Conservation (phyloP, 768 basidiomycete species). For the Suillus fuscotomentosus region DNA sequence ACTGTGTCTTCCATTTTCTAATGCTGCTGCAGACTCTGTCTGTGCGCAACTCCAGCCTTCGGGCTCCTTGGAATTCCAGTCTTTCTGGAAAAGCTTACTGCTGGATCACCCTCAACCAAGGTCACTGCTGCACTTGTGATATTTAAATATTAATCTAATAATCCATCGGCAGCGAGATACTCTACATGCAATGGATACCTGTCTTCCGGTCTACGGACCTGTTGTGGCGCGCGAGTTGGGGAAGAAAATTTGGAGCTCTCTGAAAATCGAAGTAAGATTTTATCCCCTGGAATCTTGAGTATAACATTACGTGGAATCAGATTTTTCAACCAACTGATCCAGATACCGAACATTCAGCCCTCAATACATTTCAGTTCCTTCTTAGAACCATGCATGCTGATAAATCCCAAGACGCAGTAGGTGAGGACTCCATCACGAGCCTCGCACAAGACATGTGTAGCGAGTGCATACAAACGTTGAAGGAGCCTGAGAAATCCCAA, state of each 20-base stretch:
- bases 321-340: constrained; percentile 90
- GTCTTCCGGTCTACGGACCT: constrained; percentile 84
- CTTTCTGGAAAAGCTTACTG: constrained; percentile 88
- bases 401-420: constrained; percentile 36
- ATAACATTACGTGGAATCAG: constrained; percentile 37
- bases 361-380: constrained; percentile 70
- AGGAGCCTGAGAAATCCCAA: constrained; percentile 92
- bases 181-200: constrained; percentile 70
- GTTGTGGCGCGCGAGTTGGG: constrained; percentile 58
- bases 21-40: constrained; percentile 48
- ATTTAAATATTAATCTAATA: neutral
- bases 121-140: constrained; percentile 33
- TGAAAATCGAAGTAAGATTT: constrained; percentile 78
- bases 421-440: constrained; percentile 41
- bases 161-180: constrained; percentile 69
- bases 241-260: constrained; percentile 81
- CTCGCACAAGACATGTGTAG: constrained; percentile 74
- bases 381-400: constrained; percentile 67
- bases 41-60: constrained; percentile 79
- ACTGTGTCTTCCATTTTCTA: neutral
- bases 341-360: constrained; percentile 70
- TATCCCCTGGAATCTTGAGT: neutral
- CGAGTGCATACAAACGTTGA: constrained; percentile 76
- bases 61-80: constrained; percentile 83
- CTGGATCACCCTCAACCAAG: constrained; percentile 81